phyloP scores from a whole-genome alignment of 345 rosid species.

The Erysimum cheiranthoides region DNA sequence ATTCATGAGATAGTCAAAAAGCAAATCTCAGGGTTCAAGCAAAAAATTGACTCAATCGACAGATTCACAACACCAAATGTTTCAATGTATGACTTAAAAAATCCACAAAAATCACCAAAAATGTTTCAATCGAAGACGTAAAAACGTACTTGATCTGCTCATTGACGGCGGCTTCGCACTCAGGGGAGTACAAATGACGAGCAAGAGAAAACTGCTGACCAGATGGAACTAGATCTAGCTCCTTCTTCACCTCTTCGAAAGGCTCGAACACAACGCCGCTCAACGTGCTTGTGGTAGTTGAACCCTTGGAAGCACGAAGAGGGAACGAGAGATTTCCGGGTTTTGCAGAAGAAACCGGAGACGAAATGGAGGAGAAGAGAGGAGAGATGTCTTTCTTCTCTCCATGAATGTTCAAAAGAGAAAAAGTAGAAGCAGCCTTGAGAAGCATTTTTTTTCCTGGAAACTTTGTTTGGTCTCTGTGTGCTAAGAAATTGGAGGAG shows the following conservation, averaged over 20 bases:
- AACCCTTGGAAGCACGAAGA: slow-evolving; percentile 34
- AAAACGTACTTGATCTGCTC: slow-evolving; percentile 78
- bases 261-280: slow-evolving; percentile 60
- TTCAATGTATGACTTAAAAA: neutral
- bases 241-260: slow-evolving; percentile 78
- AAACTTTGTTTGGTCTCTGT: neutral
- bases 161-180: slow-evolving; percentile 72
- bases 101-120: neutral
- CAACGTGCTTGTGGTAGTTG: slow-evolving; percentile 21
- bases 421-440: slow-evolving; percentile 53
- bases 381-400: slow-evolving; percentile 34
- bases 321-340: slow-evolving; percentile 35
- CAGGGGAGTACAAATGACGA: slow-evolving; percentile 61
- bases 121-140: neutral
- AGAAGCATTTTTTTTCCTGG: slow-evolving; percentile 51
- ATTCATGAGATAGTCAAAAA: neutral
- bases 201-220: slow-evolving; percentile 62
- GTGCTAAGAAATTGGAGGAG: slow-evolving; percentile 12
- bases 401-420: slow-evolving; percentile 47
- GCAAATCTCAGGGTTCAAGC: neutral
- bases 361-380: slow-evolving; percentile 33
- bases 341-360: slow-evolving; percentile 32
- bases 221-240: slow-evolving; percentile 60
- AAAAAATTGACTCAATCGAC: neutral
- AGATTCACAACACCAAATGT: neutral